Conservation (phyloP, 148 eudicot species). For the Rheum nobile region DNA sequence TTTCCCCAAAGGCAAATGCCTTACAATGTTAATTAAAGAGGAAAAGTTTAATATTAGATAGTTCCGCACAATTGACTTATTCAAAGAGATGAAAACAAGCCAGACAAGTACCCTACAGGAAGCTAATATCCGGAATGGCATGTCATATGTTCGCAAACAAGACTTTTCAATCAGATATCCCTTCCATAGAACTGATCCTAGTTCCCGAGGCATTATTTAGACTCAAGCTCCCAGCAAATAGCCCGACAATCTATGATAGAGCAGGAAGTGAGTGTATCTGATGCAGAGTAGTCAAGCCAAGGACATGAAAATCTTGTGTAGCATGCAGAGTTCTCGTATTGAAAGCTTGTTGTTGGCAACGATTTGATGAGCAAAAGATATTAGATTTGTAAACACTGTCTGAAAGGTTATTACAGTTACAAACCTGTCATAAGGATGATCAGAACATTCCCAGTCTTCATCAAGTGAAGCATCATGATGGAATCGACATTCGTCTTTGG, state of each 20-base stretch:
- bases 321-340: neutral
- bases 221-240: too few species aligned
- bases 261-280: neutral
- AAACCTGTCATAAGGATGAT: conserved; percentile 54
- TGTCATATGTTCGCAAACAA: neutral
- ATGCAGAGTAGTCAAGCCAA: neutral
- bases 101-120: neutral
- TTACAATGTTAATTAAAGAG: neutral
- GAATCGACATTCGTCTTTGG: conserved; percentile 45
- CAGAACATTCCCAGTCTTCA: conserved; percentile 56
- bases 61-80: too few species aligned
- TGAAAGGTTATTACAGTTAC: neutral
- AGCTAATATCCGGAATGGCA: neutral
- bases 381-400: neutral
- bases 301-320: neutral
- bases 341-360: neutral
- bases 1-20: too few species aligned
- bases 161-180: neutral
- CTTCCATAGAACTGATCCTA: neutral
- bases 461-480: conserved; percentile 53
- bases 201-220: neutral
- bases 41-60: neutral
- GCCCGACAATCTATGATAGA: neutral
- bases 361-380: neutral
- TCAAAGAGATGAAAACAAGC: neutral